phyloP scores from a whole-genome alignment of 306 rosid species.

The Begonia masoniana region DNA sequence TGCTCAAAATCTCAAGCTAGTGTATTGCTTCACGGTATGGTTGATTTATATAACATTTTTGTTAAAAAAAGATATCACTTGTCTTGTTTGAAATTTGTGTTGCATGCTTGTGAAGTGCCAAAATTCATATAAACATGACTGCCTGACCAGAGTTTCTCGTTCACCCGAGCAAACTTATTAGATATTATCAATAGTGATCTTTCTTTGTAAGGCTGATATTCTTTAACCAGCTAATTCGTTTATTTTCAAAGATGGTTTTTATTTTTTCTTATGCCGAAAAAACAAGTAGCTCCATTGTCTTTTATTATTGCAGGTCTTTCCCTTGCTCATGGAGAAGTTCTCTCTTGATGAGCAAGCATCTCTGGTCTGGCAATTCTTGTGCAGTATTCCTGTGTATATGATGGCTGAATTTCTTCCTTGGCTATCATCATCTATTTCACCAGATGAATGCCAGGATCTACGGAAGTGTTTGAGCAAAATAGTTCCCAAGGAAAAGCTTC shows the following conservation, averaged over 20 bases:
- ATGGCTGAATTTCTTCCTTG: conserved; percentile 91
- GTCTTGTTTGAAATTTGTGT: no score
- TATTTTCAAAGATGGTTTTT: neutral
- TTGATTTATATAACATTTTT: neutral
- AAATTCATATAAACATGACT: no score
- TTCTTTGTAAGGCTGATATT: no score
- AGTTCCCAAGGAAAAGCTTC: conserved; percentile 94
- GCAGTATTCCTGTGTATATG: conserved; percentile 97
- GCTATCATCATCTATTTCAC: conserved; percentile 75
- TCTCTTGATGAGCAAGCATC: conserved; percentile 84
- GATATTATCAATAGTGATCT: neutral
- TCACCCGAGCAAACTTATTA: neutral
- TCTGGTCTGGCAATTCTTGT: conserved; percentile 92
- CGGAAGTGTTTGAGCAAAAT: conserved; percentile 60
- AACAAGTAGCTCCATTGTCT: neutral
- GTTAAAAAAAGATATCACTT: no score
- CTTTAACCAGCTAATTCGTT: no score
- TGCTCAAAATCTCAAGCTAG: no score
- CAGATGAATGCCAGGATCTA: conserved; percentile 71
- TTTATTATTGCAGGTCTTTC: conserved; percentile 63
- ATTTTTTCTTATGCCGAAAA: neutral
- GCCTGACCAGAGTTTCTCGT: neutral
- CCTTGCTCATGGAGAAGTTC: conserved; percentile 83
- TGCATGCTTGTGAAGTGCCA: no score
- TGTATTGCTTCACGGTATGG: neutral